phyloP scores from a whole-genome alignment of 2,329 filamentous ascomycete genomes.

The Fusarium proliferatum region DNA sequence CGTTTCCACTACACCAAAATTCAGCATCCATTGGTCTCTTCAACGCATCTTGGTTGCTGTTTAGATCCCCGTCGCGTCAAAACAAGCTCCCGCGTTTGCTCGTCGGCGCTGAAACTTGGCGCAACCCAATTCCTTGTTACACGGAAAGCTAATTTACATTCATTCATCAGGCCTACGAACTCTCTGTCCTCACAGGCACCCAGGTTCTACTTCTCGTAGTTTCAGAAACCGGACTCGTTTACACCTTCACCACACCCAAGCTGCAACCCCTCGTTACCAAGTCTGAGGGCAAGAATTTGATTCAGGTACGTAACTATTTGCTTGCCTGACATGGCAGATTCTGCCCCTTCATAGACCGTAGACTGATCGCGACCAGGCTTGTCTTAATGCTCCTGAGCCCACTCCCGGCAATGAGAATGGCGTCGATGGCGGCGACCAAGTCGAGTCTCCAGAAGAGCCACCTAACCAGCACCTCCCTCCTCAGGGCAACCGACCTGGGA shows the following conservation, averaged over 20 bases:
- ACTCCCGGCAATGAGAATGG: constrained; percentile 83
- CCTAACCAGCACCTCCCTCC: constrained; percentile 79
- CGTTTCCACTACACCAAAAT: background rate
- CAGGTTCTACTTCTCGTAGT: constrained; percentile 97
- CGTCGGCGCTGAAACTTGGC: background rate
- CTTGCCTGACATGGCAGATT: background rate
- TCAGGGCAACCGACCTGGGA: constrained; percentile 67
- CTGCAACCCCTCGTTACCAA: constrained; percentile 98
- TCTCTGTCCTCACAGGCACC: constrained; percentile 96
- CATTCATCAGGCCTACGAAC: constrained; percentile 83
- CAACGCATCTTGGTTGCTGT: background rate
- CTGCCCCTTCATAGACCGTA: background rate
- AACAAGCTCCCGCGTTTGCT: constrained; percentile 1
- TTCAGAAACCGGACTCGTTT: constrained; percentile 96
- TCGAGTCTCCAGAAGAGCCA: constrained; percentile 93
- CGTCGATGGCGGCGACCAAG: constrained; percentile 78
- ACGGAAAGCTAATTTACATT: constrained; percentile 35
- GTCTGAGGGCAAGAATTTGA: constrained; percentile 98
- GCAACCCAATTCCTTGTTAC: background rate
- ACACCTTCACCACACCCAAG: constrained; percentile 98
- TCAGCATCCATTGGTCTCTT: background rate
- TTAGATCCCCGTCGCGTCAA: constrained; percentile 20
- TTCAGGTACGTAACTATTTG: constrained; percentile 76
- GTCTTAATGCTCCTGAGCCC: constrained; percentile 95
- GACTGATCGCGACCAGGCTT: constrained; percentile 72